A percentile compares a stretch with the other conserved stretches of the same genome.
phyloP scores from a whole-genome alignment of 352 stramenopile genomes.

The Paralagenidium karlingii region DNA sequence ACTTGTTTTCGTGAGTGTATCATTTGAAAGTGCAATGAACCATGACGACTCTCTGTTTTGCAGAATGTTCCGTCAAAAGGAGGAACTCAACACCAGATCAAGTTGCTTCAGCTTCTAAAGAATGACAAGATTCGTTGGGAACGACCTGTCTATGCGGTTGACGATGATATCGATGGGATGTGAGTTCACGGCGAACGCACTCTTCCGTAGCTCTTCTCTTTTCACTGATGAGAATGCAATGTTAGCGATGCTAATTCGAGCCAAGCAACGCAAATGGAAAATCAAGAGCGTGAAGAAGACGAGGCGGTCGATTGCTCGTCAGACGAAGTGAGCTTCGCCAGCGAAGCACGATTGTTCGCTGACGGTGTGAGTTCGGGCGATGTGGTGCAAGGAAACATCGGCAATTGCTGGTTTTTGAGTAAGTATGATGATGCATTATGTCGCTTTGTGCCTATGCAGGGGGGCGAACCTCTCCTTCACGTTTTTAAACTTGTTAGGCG shows the following conservation, averaged over 20 bases:
- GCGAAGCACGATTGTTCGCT: constrained; percentile 55
- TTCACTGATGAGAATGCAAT: background rate
- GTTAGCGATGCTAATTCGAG: too few species aligned
- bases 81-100: constrained; percentile 58
- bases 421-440: constrained; percentile 4
- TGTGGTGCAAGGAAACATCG: constrained; percentile 83
- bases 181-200: too few species aligned
- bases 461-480: background rate
- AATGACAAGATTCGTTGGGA: constrained; percentile 73
- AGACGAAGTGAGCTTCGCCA: constrained; percentile 31
- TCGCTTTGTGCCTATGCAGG: background rate
- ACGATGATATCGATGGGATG: constrained; percentile 12
- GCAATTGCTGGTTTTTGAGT: constrained; percentile 90
- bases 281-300: constrained; percentile 16
- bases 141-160: constrained; percentile 36
- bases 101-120: constrained; percentile 54
- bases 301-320: constrained; percentile 14
- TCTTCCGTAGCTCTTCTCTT: too few species aligned
- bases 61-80: constrained; percentile 56
- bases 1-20: background rate
- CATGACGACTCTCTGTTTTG: background rate
- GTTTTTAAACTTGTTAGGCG: constrained; percentile 22
- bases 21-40: background rate
- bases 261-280: constrained; percentile 10
- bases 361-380: constrained; percentile 68